phyloP scores from a whole-genome alignment of 495 filamentous ascomycete genomes.

The Xeromyces bisporus region DNA sequence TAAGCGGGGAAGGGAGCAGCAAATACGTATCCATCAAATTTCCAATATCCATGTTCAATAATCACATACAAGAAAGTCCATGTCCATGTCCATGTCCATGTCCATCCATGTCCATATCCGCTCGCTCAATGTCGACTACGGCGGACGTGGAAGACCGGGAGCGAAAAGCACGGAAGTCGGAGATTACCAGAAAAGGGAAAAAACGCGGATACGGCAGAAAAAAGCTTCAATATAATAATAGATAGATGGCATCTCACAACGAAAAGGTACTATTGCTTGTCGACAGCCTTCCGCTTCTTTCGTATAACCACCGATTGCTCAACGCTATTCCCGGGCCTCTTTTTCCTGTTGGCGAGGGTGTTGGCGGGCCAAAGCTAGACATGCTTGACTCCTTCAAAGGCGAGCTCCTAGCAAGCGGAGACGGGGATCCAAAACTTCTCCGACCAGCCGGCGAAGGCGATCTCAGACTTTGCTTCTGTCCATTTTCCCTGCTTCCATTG shows the following conservation, averaged over 20 bases:
- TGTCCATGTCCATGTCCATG: too few species aligned
- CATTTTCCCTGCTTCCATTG: conserved; percentile 29
- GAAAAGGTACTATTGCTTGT: conserved; percentile 19
- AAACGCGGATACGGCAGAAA: too few species aligned
- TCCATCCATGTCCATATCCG: too few species aligned
- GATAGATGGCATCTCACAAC: not conserved
- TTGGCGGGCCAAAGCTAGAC: conserved; percentile 27
- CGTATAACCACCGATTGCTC: conserved; percentile 87
- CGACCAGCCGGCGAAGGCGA: conserved; percentile 27
- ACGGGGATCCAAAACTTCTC: conserved; percentile 9
- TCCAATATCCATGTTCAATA: too few species aligned
- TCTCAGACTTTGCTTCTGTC: conserved; percentile 46
- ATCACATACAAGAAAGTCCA: too few species aligned
- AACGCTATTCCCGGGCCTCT: conserved; percentile 55
- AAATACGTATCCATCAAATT: too few species aligned
- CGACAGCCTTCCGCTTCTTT: conserved; percentile 38
- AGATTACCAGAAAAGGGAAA: too few species aligned
- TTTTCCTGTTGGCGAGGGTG: conserved; percentile 42
- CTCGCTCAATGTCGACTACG: too few species aligned
- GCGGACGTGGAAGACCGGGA: too few species aligned
- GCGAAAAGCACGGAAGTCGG: too few species aligned
- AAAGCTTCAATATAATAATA: too few species aligned
- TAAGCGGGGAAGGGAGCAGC: too few species aligned
- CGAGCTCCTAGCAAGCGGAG: conserved; percentile 24
- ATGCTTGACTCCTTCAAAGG: conserved; percentile 25